Base-by-base conservation (phyloP, 2,329 filamentous ascomycete species). In the Cytospora mali region DNA sequence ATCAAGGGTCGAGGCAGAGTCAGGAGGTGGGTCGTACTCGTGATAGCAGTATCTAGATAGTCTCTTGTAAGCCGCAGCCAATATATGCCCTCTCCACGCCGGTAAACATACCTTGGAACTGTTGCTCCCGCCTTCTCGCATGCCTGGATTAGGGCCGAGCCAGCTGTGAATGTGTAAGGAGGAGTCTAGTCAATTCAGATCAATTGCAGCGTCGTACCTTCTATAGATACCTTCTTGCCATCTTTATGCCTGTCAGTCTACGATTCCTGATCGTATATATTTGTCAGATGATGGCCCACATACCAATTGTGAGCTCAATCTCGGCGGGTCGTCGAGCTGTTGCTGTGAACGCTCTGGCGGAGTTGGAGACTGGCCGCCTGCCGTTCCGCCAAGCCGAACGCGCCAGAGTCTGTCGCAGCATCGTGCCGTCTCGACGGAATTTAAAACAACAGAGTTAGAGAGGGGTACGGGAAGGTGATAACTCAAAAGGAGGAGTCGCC, bases 191-290 rank as follows among this genome's bases (percentile, higher is more conserved):
- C 64, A 64, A 62, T 62, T 55, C 35, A 27, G 56, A 65, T 58
- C 61, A 62, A 55, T 23, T 49, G 67, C 60, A 55, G 31, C 65
- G 49, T 61, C 71, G 70, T 88, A 96, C 93, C 92, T 91, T 97
- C 93, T 77, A 99, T 93, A 67, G 93, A 97, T 62, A 99, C 90
- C 81, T 97, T 96, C 84, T 97, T 97, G 75, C 94, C 95, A 87
- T 99, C 94, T 93, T 75, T 51, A 69, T 52, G 62, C 46, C 46
- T 51, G 73, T 79, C 71, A 79, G 75, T 55, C 52, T 49, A 51
- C 21, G 48, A 65, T 68, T 66, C 39, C 18, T 35, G 18, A 28
- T 18, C 65, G 67, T 51, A 67, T 48, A n/a, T 42, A n/a, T 56
- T 42, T 54, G 31, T 39, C 51, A 62, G 23, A 63, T 70, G 42